Base-by-base conservation (phyloP, 106 monocot genomes). In the Acorus gramineus region DNA sequence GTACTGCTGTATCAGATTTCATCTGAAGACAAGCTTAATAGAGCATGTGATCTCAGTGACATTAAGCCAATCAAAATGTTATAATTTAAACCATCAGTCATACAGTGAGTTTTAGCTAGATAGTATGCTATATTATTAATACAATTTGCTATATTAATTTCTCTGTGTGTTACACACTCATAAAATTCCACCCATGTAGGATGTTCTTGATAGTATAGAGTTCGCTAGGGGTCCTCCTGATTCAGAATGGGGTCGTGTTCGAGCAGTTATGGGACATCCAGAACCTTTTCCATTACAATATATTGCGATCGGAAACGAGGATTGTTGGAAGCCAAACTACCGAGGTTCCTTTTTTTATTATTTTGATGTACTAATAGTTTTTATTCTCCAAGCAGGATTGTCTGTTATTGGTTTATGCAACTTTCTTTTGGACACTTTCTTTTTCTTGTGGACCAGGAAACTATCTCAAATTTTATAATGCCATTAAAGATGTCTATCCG, bases 291-390 rank as follows among this genome's bases (percentile, higher is more conserved):
- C 74, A 43, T 76, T 95, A 51, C 78, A 90, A 43, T 84, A 90
- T 59, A 69, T 95, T 64, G 90, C 90, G 46, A 74, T 90, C 53
- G 95, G 95, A 4, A 95, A 95, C 79, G 85, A 95, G 56, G 87
- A 95, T 70, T 95, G 95, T 53, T 65, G 79, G 63, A 86, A 78
- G 61, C 71, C 55, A 64, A 69, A 84, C 66, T 95, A 95, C 69
- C 82, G 64, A 80, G 95, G 90, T 95, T 11, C n/a, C n/a, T n/a
- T n/a, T n/a, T n/a, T n/a, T n/a, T n/a, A n/a, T n/a, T n/a, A n/a
- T n/a, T n/a, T n/a, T n/a, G n/a, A n/a, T n/a, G n/a, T n/a, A n/a
- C n/a, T n/a, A n/a, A n/a, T n/a, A n/a, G n/a, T n/a, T n/a, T n/a
- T n/a, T n/a, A n/a, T n/a, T 57, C 3, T 42, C 4, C 9, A 60